phyloP scores from a whole-genome alignment of 768 basidiomycete species.

The Panus rudis region DNA sequence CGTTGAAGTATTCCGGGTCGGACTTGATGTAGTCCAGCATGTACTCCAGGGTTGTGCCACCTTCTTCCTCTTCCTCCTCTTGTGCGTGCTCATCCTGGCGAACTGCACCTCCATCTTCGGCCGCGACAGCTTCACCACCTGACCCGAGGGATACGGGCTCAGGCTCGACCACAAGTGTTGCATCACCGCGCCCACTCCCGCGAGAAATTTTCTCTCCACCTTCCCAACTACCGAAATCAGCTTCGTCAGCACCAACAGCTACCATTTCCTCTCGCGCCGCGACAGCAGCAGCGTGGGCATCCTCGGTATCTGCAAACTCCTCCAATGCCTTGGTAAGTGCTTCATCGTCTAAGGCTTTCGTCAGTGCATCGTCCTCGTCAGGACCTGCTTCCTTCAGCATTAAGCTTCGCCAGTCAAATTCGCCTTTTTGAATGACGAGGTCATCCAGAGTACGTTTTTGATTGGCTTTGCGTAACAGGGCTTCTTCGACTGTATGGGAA shows the following conservation, averaged over 20 bases:
- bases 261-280: slow-evolving; percentile 69
- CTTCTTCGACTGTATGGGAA: slow-evolving; percentile 87
- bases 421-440: slow-evolving; percentile 88
- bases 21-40: slow-evolving; percentile 64
- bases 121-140: slow-evolving; percentile 22
- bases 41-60: slow-evolving; percentile 76
- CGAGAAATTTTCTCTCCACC: slow-evolving; percentile 7
- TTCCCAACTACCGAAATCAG: slow-evolving; percentile 63
- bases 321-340: slow-evolving; percentile 71
- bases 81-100: slow-evolving; percentile 35
- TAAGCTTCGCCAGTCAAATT: slow-evolving; percentile 89
- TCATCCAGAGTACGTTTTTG: slow-evolving; percentile 91
- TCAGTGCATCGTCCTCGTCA: slow-evolving; percentile 55
- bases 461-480: slow-evolving; percentile 94
- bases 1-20: slow-evolving; percentile 65
- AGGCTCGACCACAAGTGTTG: slow-evolving; percentile 7
- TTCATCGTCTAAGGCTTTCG: slow-evolving; percentile 59
- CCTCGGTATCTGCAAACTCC: slow-evolving; percentile 84
- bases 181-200: slow-evolving; percentile 12
- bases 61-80: slow-evolving; percentile 36
- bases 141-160: slow-evolving; percentile 7
- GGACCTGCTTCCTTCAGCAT: slow-evolving; percentile 36
- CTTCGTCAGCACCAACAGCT: slow-evolving; percentile 72
- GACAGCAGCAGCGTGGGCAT: slow-evolving; percentile 71
- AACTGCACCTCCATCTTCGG: slow-evolving; percentile 15